phyloP scores from a whole-genome alignment of 2,329 filamentous ascomycete genomes.

The Sclerotinia borealis region DNA sequence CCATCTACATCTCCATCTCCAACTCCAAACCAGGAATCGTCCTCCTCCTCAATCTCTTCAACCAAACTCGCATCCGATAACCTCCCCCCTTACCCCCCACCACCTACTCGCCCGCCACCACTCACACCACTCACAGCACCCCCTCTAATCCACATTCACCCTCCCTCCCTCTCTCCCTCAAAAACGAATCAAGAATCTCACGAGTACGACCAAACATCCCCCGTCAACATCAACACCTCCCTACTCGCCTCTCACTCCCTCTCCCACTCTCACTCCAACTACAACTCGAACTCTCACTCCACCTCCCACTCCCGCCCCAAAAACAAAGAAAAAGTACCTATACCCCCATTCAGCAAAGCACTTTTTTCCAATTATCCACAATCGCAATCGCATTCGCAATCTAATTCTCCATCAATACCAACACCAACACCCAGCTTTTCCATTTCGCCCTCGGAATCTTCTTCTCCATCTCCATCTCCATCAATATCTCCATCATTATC shows the following conservation, averaged over 20 bases:
- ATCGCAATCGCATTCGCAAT: not conserved
- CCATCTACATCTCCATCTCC: not conserved
- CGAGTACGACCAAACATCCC: not conserved
- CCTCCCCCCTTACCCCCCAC: not conserved
- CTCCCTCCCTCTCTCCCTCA: not conserved
- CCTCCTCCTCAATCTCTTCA: no score
- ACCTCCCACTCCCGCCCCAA: not conserved
- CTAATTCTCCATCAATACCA: not conserved
- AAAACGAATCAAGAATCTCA: not conserved
- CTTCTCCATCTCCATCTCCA: no score
- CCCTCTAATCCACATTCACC: not conserved
- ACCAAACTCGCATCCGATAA: not conserved
- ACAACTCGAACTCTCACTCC: not conserved
- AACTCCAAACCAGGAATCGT: no score
- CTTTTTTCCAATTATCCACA: not conserved
- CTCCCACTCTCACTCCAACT: no score
- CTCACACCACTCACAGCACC: not conserved
- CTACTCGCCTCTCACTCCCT: no score
- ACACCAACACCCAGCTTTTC: no score
- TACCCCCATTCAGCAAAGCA: not conserved
- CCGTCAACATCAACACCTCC: no score
- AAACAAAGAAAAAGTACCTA: not conserved
- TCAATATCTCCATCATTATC: not conserved
- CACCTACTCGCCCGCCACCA: not conserved
- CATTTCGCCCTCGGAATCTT: no score